Base-by-base conservation (phyloP, 768 basidiomycete genomes). In the Phylloporus scabripes region DNA sequence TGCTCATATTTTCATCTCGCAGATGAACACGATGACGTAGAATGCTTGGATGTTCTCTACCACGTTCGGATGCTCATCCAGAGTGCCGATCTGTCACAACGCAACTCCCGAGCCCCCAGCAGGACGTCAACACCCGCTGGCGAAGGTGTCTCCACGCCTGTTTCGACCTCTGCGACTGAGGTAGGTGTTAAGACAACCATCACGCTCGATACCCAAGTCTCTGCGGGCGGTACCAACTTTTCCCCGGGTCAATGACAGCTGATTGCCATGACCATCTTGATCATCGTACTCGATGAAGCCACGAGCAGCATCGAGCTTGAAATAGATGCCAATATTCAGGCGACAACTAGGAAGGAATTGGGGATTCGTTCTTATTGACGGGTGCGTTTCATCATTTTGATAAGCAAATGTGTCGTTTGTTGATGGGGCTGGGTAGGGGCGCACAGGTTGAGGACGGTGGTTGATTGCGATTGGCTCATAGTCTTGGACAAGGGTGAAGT, bases 221-320 rank as follows among this genome's bases (percentile, higher is more conserved):
- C 89, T 0, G 76, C 88, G 1, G 92, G 92, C 0, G 92, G 92
- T 1, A 75, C 81, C 26, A 95, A 95, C 70, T 94, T 96, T 66
- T 93, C 89, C 1, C 89, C 92, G 51, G 93, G 94, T 9, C 92
- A 96, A 62, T 66, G 92, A 9, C 93, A 97, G 59, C 70, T 92
- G 14, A 86, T 92, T 46, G 85, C 88, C 1, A 85, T 91, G 85
- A 89, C 89, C 0, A 87, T 82, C 59, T 69, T 81, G 11, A 80
- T 92, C 54, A 82, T 92, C 44, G 78, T 92, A 14, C 70, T 91
- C 34, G 90, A 89, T 53, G 88, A 91, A 57, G 89, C 89, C 12
- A 91, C 88, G 7, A 88, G 85, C 51, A 88, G 86, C 58, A 88
- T 92, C 49, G 87, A 91, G 61, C 86, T 92, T 57, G 83, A 81